These are phyloP conservation scores for Amborella trichopoda DNA, from an alignment of 164 flowering plant genomes.

Conservation along the genomic window DNA sequence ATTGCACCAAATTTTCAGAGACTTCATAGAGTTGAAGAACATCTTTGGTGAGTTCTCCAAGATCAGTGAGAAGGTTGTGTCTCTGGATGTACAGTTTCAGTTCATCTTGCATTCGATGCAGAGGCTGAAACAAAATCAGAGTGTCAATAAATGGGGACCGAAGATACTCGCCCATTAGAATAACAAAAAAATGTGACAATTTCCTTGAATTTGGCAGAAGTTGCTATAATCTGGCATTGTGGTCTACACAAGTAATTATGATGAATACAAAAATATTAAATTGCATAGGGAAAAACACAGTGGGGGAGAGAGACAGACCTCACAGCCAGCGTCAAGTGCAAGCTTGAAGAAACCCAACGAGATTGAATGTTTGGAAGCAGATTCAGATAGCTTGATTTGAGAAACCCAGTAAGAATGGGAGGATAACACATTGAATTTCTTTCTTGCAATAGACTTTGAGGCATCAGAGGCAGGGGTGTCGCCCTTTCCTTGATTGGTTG, in stretches of 20 bases:
- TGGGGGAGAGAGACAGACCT: constrained; percentile 33
- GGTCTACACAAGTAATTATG: background rate
- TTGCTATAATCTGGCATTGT: background rate
- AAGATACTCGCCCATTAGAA: background rate
- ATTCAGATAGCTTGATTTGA: constrained; percentile 82
- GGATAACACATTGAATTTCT: constrained; percentile 36
- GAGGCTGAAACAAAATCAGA: constrained; percentile 29
- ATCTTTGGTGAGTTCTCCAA: constrained; percentile 44
- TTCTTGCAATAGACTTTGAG: constrained; percentile 28
- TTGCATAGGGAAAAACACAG: background rate
- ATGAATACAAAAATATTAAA: background rate
- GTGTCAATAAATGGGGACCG: constrained; percentile 1
- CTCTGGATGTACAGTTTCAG: constrained; percentile 52
- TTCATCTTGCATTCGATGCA: constrained; percentile 62
- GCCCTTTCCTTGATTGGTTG: constrained; percentile 19
- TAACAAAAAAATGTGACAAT: background rate
- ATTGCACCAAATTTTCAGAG: constrained; percentile 36
- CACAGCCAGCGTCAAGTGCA: constrained; percentile 80
- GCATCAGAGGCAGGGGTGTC: constrained; percentile 59
- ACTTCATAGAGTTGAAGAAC: constrained; percentile 41
- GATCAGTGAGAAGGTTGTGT: constrained; percentile 41
- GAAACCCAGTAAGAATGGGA: constrained; percentile 78
- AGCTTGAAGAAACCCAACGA: constrained; percentile 93
- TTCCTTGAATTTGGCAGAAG: background rate
- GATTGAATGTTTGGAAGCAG: constrained; percentile 65